Conservation (phyloP, 2,329 filamentous ascomycete genomes). For the Verticillium dahliae region DNA sequence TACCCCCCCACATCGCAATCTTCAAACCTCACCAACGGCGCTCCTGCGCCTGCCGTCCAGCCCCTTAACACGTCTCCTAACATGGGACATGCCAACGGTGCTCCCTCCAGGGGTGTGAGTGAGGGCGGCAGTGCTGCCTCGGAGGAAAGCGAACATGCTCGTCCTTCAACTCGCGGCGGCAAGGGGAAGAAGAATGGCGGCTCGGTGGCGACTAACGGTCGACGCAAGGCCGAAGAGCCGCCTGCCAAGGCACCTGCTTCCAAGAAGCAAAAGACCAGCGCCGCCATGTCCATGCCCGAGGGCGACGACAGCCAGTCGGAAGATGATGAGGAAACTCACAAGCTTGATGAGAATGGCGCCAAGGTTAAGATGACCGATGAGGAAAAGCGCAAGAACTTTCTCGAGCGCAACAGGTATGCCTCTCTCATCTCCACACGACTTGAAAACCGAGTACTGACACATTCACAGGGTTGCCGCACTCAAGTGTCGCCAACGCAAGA, state of each 20-base stretch:
- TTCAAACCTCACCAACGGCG: slow-evolving; percentile 43
- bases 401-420: slow-evolving; percentile 86
- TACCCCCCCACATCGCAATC: slow-evolving; percentile 39
- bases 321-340: slow-evolving; percentile 46
- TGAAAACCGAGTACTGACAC: slow-evolving; percentile 12
- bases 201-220: slow-evolving; percentile 49
- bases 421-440: not conserved
- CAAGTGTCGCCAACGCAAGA: slow-evolving; percentile 96
- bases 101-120: slow-evolving; percentile 45
- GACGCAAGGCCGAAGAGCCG: slow-evolving; percentile 71
- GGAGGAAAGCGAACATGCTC: slow-evolving; percentile 65
- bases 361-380: slow-evolving; percentile 92
- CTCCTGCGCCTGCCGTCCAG: slow-evolving; percentile 24
- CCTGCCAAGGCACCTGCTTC: slow-evolving; percentile 52
- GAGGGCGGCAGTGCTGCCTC: slow-evolving; percentile 65
- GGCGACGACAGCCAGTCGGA: slow-evolving; percentile 17
- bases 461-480: slow-evolving; percentile 78
- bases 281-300: slow-evolving; percentile 14
- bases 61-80: slow-evolving; percentile 41
- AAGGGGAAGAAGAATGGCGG: slow-evolving; percentile 61
- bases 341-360: slow-evolving; percentile 48
- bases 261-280: slow-evolving; percentile 67
- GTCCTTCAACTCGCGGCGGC: slow-evolving; percentile 56
- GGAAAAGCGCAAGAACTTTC: slow-evolving; percentile 96
- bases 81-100: slow-evolving; percentile 40